These are phyloP conservation scores for Mycena latifolia DNA, from an alignment of 768 basidiomycete genomes.

Conservation along the genomic window DNA sequence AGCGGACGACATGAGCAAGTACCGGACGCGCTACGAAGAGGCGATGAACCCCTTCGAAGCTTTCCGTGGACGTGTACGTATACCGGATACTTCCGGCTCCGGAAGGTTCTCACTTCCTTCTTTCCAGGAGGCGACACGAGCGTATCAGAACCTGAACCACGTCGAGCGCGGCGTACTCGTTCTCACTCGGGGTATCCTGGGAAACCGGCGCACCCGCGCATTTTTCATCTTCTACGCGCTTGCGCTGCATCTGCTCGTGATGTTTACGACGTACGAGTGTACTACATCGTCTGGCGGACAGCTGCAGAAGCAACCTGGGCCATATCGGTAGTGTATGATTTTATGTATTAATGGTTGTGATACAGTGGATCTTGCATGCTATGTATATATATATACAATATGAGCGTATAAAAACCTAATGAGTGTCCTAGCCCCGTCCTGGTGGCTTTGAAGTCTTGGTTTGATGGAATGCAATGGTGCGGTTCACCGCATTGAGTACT, in stretches of 20 bases:
- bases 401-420: conserved; percentile 16
- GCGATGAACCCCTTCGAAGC: conserved; percentile 99
- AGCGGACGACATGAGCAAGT: conserved; percentile 88
- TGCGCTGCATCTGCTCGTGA: conserved; percentile 82
- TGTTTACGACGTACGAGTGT: conserved; percentile 85
- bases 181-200: conserved; percentile 87
- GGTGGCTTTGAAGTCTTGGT: conserved; percentile 44
- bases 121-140: conserved; percentile 91
- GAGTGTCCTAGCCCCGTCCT: conserved; percentile 37
- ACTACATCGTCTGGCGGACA: conserved; percentile 63
- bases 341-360: conserved; percentile 40
- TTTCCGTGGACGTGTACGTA: conserved; percentile 90
- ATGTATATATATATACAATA: conserved; percentile 30
- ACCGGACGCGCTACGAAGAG: conserved; percentile 93
- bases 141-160: conserved; percentile 91
- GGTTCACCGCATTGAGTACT: conserved; percentile 77
- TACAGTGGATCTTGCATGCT: conserved; percentile 42
- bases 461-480: conserved; percentile 73
- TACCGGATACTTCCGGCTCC: not conserved
- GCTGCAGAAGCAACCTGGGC: conserved; percentile 64
- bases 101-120: conserved; percentile 2
- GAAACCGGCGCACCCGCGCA: conserved; percentile 90
- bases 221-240: conserved; percentile 92
- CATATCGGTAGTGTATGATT: conserved; percentile 41
- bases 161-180: conserved; percentile 90